Conservation (phyloP, 306 rosid genomes). For the Pyrus communis region DNA sequence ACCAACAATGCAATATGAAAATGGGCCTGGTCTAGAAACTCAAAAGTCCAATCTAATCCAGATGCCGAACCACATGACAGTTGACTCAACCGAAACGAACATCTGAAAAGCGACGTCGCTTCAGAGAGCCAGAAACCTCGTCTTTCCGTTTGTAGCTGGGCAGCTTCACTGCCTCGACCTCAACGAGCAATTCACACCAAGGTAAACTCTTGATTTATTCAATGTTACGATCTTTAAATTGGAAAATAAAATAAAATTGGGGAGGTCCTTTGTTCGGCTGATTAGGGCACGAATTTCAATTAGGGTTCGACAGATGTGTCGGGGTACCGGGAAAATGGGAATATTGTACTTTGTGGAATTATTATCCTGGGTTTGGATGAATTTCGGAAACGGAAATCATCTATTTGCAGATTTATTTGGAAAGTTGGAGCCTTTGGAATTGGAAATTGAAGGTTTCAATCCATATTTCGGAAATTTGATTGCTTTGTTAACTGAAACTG, state of each 20-base stretch:
- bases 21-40: neutral
- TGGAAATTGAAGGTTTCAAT: neutral
- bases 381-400: neutral
- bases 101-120: neutral
- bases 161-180: neutral
- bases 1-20: neutral
- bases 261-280: neutral
- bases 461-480: neutral
- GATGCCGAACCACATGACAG: neutral
- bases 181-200: neutral
- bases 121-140: neutral
- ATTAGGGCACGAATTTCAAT: neutral
- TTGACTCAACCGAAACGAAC: neutral
- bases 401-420: neutral
- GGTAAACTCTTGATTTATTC: neutral
- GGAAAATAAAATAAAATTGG: neutral
- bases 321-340: neutral
- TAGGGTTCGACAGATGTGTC: neutral
- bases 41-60: neutral
- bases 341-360: neutral
- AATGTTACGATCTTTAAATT: neutral
- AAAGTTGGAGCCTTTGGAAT: neutral
- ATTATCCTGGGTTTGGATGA: neutral
- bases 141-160: neutral
- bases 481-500: neutral